Conservation (phyloP, 805 yeast genomes). For the Pichia nanzhaoensis region DNA sequence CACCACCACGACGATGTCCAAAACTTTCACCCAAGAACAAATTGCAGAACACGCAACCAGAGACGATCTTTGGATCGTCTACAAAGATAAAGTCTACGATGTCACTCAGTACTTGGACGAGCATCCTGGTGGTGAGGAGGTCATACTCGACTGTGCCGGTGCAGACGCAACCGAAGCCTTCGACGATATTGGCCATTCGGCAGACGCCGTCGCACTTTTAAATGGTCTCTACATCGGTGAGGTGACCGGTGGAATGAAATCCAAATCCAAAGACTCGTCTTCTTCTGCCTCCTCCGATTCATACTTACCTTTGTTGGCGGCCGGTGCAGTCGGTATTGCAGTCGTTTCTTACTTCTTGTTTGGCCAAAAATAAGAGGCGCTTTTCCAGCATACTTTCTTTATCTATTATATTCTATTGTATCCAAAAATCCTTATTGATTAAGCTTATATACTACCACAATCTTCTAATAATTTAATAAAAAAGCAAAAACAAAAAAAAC, state of each 20-base stretch:
- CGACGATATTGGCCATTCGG: conserved; percentile 94
- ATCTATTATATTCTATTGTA: too few relatives aligned
- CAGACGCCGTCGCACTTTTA: conserved; percentile 81
- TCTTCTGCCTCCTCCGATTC: conserved; percentile 19
- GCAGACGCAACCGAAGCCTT: conserved; percentile 66
- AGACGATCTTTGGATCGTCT: conserved; percentile 78
- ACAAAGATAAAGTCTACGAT: conserved; percentile 76
- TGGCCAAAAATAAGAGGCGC: conserved; percentile 1
- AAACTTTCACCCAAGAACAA: conserved; percentile 56
- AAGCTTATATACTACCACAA: too few relatives aligned
- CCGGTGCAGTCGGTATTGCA: conserved; percentile 34
- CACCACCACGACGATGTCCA: conserved; percentile 33
- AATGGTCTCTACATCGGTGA: conserved; percentile 67
- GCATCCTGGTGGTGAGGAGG: conserved; percentile 75
- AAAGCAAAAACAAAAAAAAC: too few relatives aligned
- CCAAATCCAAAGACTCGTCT: conserved; percentile 14
- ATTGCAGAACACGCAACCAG: conserved; percentile 66
- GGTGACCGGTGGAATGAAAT: conserved; percentile 52
- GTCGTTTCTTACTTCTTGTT: conserved; percentile 35
- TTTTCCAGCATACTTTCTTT: too few relatives aligned
- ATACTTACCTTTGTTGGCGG: conserved; percentile 29
- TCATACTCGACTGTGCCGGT: conserved; percentile 76
- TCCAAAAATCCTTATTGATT: too few relatives aligned
- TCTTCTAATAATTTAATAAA: too few relatives aligned
- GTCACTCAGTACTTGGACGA: conserved; percentile 60